These are phyloP conservation scores for Enterocytospora artemiae DNA, from an alignment of 371 early-diverging fungal species.

Conservation along the genomic window DNA sequence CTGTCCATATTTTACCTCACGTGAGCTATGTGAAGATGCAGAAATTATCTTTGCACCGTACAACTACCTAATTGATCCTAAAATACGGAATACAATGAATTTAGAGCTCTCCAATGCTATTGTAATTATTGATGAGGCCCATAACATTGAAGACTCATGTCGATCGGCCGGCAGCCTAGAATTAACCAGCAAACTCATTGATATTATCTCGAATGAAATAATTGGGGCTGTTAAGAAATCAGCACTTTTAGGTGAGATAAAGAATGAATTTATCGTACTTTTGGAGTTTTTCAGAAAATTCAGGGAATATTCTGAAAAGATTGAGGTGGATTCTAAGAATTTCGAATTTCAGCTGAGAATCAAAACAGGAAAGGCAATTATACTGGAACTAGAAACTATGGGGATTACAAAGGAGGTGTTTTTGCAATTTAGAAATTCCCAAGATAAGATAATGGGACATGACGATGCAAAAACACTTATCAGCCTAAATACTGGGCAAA, in stretches of 20 bases:
- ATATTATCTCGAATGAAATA: slow-evolving; percentile 42
- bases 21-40: slow-evolving; percentile 60
- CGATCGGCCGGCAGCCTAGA: slow-evolving; percentile 60
- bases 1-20: slow-evolving; percentile 72
- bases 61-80: slow-evolving; percentile 72
- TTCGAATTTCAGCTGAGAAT: slow-evolving; percentile 5
- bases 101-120: slow-evolving; percentile 61
- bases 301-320: neutral
- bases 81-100: slow-evolving; percentile 56
- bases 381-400: slow-evolving; percentile 36
- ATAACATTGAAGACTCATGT: slow-evolving; percentile 60
- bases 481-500: slow-evolving; percentile 13
- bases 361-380: slow-evolving; percentile 25
- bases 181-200: slow-evolving; percentile 44
- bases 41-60: slow-evolving; percentile 78
- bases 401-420: slow-evolving; percentile 31
- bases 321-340: slow-evolving; percentile 7
- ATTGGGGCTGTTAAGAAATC: slow-evolving; percentile 19
- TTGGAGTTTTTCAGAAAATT: slow-evolving; percentile 27
- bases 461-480: slow-evolving; percentile 37
- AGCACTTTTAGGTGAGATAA: slow-evolving; percentile 6
- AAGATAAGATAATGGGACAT: slow-evolving; percentile 11
- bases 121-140: slow-evolving; percentile 75
- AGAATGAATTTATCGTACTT: slow-evolving; percentile 10
- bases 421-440: slow-evolving; percentile 13